Evolutionary conservation across 75 land plant genomes (phyloP).

Genomic region (Pinus albicaulis): DNA sequence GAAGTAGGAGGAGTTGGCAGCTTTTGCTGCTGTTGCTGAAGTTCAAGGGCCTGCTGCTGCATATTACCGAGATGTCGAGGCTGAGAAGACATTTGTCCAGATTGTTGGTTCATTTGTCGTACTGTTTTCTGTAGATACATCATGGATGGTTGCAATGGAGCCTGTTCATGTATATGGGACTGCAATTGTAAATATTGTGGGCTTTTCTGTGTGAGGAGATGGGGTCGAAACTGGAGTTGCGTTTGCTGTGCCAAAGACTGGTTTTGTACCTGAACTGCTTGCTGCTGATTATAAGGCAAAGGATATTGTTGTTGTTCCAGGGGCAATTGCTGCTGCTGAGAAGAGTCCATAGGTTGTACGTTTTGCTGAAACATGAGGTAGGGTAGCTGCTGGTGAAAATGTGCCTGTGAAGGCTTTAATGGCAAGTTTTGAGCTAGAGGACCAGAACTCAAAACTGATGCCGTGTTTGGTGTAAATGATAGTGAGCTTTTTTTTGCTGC

Average conservation of each 20-base stretch:
- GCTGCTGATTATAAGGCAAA: conserved; percentile 7
- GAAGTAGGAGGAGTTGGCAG: conserved; percentile 2
- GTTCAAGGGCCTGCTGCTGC: background rate
- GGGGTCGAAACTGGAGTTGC: background rate
- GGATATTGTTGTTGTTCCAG: conserved; percentile 3
- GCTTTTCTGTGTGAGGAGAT: background rate
- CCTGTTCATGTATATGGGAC: background rate
- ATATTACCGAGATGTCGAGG: background rate
- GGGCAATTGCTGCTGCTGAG: background rate
- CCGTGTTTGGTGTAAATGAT: background rate
- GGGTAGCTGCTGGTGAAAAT: background rate
- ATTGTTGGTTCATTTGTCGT: background rate
- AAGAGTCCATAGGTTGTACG: background rate
- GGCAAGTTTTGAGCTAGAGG: conserved; percentile 3
- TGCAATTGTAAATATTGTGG: conserved; percentile 3
- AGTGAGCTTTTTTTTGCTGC: conserved; percentile 1
- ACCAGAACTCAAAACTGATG: background rate
- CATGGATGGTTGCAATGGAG: background rate
- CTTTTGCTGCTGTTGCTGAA: background rate
- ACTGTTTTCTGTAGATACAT: background rate
- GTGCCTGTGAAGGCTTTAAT: conserved; percentile 4
- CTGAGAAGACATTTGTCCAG: background rate
- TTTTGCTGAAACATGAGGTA: conserved; percentile 2
- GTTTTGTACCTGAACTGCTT: conserved; percentile 5
- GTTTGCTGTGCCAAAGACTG: background rate